Conservation (phyloP, 140 eudicot genomes). For the Stevia rebaudiana region DNA sequence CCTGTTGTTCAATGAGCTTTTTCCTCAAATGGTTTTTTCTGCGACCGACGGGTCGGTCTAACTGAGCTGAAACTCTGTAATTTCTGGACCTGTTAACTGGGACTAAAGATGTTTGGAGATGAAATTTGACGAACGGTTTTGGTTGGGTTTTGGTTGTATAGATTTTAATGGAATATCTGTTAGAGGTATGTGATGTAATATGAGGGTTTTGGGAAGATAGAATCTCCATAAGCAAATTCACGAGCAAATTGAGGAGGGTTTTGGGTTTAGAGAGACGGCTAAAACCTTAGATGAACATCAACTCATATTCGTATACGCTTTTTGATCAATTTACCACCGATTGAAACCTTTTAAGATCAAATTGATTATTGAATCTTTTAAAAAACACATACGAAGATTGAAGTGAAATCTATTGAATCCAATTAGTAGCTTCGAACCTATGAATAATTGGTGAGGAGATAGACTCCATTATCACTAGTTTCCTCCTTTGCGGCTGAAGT, state of each 20-base stretch:
- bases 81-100: not conserved
- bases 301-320: no score
- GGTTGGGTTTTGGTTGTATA: not conserved
- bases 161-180: not conserved
- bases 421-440: no score
- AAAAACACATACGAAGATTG: no score
- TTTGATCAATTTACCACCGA: no score
- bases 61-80: slow-evolving; percentile 49
- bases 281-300: not conserved
- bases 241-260: not conserved
- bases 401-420: no score
- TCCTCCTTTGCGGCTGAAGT: no score
- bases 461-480: no score
- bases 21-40: slow-evolving; percentile 49
- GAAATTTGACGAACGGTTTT: not conserved
- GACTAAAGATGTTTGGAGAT: not conserved
- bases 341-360: no score
- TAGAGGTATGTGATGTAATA: not conserved
- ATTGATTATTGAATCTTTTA: no score
- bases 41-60: slow-evolving; percentile 41
- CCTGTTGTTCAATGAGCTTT: slow-evolving; percentile 55
- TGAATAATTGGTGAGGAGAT: no score
- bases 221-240: not conserved
- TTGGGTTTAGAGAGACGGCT: not conserved
- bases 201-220: not conserved